Percentiles rank a stretch among this genome's conserved stretches.
These are phyloP conservation scores for Hemileccinum impolitum DNA, from an alignment of 768 basidiomycete species.

Conservation along the genomic window DNA sequence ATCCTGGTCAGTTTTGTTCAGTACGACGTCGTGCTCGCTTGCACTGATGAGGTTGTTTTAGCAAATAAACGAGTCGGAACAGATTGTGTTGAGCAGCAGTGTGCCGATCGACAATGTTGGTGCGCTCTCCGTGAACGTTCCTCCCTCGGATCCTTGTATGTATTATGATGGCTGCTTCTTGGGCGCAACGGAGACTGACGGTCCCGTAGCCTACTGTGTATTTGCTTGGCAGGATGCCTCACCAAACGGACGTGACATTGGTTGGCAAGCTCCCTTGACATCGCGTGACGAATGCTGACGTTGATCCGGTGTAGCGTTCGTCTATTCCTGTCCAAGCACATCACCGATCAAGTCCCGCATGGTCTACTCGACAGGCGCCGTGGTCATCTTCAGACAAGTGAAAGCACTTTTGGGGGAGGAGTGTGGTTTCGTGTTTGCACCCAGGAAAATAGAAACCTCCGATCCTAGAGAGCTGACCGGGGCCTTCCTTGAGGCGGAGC, in stretches of 20 bases:
- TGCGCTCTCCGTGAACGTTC: conserved; percentile 47
- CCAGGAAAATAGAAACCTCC: conserved; percentile 79
- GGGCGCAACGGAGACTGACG: neutral
- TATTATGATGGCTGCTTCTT: neutral
- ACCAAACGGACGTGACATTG: conserved; percentile 52
- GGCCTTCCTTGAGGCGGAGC: conserved; percentile 54
- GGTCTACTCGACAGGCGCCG: conserved; percentile 77
- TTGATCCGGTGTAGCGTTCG: conserved; percentile 56
- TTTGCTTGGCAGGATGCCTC: conserved; percentile 59
- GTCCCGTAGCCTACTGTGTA: conserved; percentile 49
- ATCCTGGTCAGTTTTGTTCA: conserved; percentile 51
- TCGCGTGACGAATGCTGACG: conserved; percentile 1
- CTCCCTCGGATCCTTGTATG: conserved; percentile 55
- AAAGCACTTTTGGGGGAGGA: conserved; percentile 48
- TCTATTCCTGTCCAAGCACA: conserved; percentile 84
- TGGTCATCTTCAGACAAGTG: conserved; percentile 52
- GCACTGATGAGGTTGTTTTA: conserved; percentile 26
- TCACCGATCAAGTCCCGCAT: conserved; percentile 85
- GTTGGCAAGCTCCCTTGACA: conserved; percentile 36
- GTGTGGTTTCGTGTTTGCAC: conserved; percentile 39
- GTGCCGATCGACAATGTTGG: conserved; percentile 39
- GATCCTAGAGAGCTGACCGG: conserved; percentile 72
- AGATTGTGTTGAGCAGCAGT: conserved; percentile 51
- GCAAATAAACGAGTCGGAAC: conserved; percentile 65
- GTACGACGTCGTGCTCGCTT: neutral